Conservation (phyloP, 805 yeast genomes). For the Debaryomyces castellii region DNA sequence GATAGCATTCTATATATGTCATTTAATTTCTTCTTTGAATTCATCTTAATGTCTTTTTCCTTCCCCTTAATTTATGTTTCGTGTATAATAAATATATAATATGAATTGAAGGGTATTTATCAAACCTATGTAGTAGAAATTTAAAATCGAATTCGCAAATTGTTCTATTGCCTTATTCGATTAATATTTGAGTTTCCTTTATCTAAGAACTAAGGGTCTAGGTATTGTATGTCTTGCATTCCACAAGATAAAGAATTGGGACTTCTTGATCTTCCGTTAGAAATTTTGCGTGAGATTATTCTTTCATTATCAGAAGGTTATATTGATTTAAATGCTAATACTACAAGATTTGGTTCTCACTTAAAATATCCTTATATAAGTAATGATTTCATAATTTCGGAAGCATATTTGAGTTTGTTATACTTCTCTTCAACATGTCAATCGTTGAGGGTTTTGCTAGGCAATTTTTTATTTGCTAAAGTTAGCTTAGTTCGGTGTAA, state of each 20-base stretch:
- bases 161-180: not conserved
- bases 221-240: not conserved
- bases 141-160: not conserved
- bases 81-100: constrained; percentile 10
- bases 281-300: constrained; percentile 15
- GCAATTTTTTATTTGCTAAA: constrained; percentile 16
- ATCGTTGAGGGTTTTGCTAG: constrained; percentile 18
- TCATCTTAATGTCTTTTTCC: constrained; percentile 4
- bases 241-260: not conserved
- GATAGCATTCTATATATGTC: constrained; percentile 3
- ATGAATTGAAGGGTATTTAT: not conserved
- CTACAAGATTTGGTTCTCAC: not conserved
- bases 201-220: too few species aligned
- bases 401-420: constrained; percentile 12
- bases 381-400: constrained; percentile 3
- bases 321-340: constrained; percentile 3
- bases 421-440: constrained; percentile 24
- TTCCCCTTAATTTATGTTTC: constrained; percentile 9
- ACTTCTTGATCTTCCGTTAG: constrained; percentile 15
- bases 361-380: constrained; percentile 10
- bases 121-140: not conserved
- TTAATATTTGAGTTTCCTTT: too few species aligned
- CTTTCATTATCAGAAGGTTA: constrained; percentile 11
- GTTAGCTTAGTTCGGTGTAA: constrained; percentile 26
- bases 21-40: constrained; percentile 3